A percentile compares a stretch with the other conserved stretches of the same genome.
These are phyloP conservation scores for Pleodorina starrii DNA, from an alignment of 139 green algal species.

Conservation along the genomic window DNA sequence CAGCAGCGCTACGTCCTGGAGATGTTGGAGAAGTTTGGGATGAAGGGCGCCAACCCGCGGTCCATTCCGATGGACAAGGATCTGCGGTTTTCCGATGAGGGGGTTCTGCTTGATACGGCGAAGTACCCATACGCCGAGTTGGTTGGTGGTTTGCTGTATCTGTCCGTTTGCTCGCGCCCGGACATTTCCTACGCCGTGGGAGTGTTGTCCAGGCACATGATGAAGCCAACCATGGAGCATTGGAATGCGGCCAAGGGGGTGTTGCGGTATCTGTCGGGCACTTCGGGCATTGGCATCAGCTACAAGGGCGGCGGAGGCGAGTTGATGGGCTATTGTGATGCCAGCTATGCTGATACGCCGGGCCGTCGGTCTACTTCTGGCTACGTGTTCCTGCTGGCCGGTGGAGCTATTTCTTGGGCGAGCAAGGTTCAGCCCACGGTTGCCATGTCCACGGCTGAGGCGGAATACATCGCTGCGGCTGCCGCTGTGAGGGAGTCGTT, in stretches of 20 bases:
- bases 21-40: slow-evolving; percentile 5
- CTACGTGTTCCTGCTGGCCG: no score
- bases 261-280: background rate
- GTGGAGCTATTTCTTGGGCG: no score
- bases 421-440: no score
- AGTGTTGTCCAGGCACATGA: background rate
- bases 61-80: no score
- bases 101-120: background rate
- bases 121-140: background rate
- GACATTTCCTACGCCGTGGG: no score
- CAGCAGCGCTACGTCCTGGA: slow-evolving; percentile 17
- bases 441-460: slow-evolving; percentile 66
- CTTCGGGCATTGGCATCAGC: background rate
- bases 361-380: no score
- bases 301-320: background rate
- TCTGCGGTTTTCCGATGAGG: background rate
- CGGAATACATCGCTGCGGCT: slow-evolving; percentile 65
- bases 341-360: no score
- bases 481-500: slow-evolving; percentile 57
- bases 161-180: slow-evolving; percentile 20
- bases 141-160: slow-evolving; percentile 16
- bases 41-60: no score
- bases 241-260: background rate
- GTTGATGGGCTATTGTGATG: slow-evolving; percentile 23
- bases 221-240: background rate